phyloP scores from a whole-genome alignment of 2,329 filamentous ascomycete species.

The Hymenoscyphus occultus region DNA sequence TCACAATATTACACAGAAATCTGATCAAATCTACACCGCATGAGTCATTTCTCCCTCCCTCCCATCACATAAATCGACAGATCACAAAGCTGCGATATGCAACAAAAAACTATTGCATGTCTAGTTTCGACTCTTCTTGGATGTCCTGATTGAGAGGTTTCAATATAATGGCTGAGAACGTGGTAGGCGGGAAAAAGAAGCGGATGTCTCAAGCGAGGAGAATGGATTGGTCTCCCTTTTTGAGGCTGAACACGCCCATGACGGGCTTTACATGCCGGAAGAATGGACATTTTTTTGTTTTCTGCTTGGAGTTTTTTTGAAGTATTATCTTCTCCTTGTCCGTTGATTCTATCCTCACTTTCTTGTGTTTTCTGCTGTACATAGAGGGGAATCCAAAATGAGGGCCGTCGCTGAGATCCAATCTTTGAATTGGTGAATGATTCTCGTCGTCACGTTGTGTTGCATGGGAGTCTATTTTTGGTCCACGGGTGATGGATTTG shows the following conservation, averaged over 20 bases:
- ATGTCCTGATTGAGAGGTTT: not conserved
- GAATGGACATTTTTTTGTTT: not conserved
- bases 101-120: not conserved
- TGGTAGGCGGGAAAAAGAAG: not conserved
- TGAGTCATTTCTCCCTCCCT: not conserved
- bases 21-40: not conserved
- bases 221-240: not conserved
- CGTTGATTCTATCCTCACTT: not conserved
- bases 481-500: not conserved
- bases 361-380: not conserved
- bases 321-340: not conserved
- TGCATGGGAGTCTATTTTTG: conserved; percentile 18
- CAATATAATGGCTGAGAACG: not conserved
- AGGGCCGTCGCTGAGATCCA: conserved; percentile 11
- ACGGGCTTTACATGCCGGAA: not conserved
- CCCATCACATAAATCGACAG: not conserved
- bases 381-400: conserved; percentile 7
- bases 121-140: not conserved
- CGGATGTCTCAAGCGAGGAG: not conserved
- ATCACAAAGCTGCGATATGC: not conserved
- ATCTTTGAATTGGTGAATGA: conserved; percentile 15
- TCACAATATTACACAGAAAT: too few species aligned
- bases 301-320: not conserved
- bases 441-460: conserved; percentile 12
- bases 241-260: not conserved